Evolutionary conservation across 495 filamentous ascomycete genomes (phyloP).

Genomic region (Penicillium simplicissimum): DNA sequence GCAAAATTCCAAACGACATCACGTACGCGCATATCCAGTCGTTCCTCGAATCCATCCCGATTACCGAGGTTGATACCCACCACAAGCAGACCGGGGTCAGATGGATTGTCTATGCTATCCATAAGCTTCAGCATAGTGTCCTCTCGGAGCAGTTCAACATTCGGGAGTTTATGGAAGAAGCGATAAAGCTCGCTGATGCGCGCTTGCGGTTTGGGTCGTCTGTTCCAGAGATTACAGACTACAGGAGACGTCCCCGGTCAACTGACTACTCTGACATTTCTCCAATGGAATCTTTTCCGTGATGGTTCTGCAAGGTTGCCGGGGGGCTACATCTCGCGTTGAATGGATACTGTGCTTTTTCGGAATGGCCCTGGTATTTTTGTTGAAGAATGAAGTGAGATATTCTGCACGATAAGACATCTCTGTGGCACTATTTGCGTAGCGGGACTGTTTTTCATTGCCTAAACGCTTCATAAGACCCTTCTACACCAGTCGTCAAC

Average conservation of each 20-base stretch:
- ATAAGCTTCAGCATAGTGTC: conserved; percentile 2
- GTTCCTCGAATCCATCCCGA: not conserved
- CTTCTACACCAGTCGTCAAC: not conserved
- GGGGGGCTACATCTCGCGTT: not conserved
- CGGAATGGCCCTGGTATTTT: not conserved
- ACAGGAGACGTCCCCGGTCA: not conserved
- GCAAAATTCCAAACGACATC: conserved; percentile 16
- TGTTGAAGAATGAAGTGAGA: not conserved
- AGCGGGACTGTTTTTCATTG: not conserved
- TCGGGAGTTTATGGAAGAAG: conserved; percentile 14
- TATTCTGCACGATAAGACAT: not conserved
- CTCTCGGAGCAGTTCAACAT: conserved; percentile 16
- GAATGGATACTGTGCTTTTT: not conserved
- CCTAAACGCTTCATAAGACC: not conserved
- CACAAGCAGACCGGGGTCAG: conserved; percentile 19
- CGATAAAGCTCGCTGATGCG: conserved; percentile 19
- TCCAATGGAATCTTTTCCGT: too few species aligned
- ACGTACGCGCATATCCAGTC: not conserved
- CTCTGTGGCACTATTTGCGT: not conserved
- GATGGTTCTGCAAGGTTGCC: not conserved
- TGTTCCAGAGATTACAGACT: not conserved
- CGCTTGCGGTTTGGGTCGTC: not conserved
- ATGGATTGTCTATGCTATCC: conserved; percentile 17
- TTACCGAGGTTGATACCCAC: not conserved
- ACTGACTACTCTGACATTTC: not conserved